Percentiles rank a stretch among this genome's conserved stretches.
These are phyloP conservation scores for Coemansia sp. DNA, from an alignment of 192 early-diverging fungal genomes.

Conservation along the genomic window DNA sequence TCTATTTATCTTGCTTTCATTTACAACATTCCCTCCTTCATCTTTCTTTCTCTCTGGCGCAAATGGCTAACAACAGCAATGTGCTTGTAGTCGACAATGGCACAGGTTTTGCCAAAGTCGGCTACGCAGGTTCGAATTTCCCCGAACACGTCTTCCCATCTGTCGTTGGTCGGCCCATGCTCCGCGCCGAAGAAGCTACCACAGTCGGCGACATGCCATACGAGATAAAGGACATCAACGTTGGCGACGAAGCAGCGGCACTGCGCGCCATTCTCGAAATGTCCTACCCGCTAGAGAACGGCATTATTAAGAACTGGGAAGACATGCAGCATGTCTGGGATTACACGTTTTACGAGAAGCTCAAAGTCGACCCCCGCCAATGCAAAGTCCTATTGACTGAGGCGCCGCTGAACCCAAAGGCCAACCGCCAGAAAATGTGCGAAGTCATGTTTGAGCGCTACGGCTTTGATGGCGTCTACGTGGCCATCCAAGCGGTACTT, in stretches of 20 bases:
- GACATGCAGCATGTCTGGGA: slow-evolving; percentile 98
- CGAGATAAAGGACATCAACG: slow-evolving; percentile 92
- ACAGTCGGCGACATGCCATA: slow-evolving; percentile 57
- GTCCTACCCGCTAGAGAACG: slow-evolving; percentile 99
- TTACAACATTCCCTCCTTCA: background rate
- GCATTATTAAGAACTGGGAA: slow-evolving; percentile 96
- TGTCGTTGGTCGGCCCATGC: slow-evolving; percentile 96
- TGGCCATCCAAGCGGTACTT: slow-evolving; percentile 96
- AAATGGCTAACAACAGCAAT: slow-evolving; percentile 56
- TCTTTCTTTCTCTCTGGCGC: background rate
- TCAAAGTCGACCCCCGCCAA: slow-evolving; percentile 84
- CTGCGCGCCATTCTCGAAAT: slow-evolving; percentile 88
- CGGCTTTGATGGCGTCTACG: slow-evolving; percentile 89
- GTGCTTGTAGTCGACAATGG: slow-evolving; percentile 85
- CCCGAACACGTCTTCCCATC: slow-evolving; percentile 95
- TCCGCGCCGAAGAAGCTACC: slow-evolving; percentile 91
- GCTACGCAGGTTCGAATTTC: slow-evolving; percentile 95
- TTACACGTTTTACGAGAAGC: slow-evolving; percentile 94
- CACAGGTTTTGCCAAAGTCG: slow-evolving; percentile 97
- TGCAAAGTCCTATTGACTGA: slow-evolving; percentile 96
- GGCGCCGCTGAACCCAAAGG: slow-evolving; percentile 93
- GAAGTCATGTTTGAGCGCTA: slow-evolving; percentile 97
- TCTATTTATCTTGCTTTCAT: background rate
- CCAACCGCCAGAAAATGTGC: slow-evolving; percentile 91
- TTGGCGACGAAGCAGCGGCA: slow-evolving; percentile 95